Evolutionary conservation across 2,329 filamentous ascomycete species (phyloP), one percentile per base, ranked within the genome.

Genomic region (Colletotrichum horii): DNA sequence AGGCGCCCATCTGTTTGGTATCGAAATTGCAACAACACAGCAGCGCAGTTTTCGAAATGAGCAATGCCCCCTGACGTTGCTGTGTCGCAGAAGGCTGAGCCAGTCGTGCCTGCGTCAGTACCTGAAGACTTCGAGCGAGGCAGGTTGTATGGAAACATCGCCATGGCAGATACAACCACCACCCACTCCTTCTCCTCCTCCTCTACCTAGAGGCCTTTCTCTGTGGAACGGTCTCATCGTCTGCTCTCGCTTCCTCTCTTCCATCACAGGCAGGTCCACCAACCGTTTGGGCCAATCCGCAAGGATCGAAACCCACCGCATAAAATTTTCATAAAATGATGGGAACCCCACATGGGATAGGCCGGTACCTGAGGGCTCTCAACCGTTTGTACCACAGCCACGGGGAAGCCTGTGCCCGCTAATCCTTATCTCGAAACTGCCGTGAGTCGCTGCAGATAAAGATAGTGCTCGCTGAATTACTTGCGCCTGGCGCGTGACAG

Each of bases 251-350:
- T 36, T 32, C 36, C 38, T 66, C 43, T 36, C 43, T 71, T 26
- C 30, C 30, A 32, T 32, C 43, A 22, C 4, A 52, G 43, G 28
- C 69, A 71, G 30, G 69, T 61, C 36, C 55, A 43, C 34, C 22
- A 30, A 15, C 60, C 15, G 30, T 68, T 70, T 32, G 56, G 28
- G 4, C 43, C 19, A 61, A 34, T 34, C 61, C 30, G 24, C 43
- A 24, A 38, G 48, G 60, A 30, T 55, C 38, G 30, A 56, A 58
- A 71, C 60, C 69, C 62, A 71, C 60, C 69, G 60, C 60, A 71
- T 71, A 65, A 69, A 76, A 65, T 69, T 76, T 75, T 74, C 74
- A 75, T 66, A 71, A 58, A 65, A 61, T 28, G 64, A 74, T 38
- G 26, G 64, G 22, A 34, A 58, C 71, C 32, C 65, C 43, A 76